phyloP scores from a whole-genome alignment of 306 rosid species.

The Dryas drummondii region DNA sequence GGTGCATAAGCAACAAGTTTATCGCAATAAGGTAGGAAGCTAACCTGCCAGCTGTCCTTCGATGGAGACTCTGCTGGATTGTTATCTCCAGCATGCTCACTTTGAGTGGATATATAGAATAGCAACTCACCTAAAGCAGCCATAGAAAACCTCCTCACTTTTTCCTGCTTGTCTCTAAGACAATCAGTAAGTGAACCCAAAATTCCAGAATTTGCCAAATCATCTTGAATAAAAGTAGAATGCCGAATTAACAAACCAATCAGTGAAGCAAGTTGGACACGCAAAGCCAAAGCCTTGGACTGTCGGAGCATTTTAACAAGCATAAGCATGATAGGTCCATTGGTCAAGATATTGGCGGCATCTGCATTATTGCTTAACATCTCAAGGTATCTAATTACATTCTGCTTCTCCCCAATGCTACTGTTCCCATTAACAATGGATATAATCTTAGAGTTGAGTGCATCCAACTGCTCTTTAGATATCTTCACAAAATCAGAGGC shows the following conservation, averaged over 20 bases:
- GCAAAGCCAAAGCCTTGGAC: slow-evolving; percentile 78
- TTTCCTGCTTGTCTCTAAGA: slow-evolving; percentile 93
- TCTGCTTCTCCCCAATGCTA: slow-evolving; percentile 84
- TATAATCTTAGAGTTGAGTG: slow-evolving; percentile 54
- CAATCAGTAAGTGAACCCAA: slow-evolving; percentile 83
- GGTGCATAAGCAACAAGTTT: slow-evolving; percentile 23
- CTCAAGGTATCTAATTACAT: slow-evolving; percentile 85
- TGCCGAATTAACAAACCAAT: slow-evolving; percentile 91
- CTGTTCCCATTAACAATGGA: slow-evolving; percentile 69
- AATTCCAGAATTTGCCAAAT: slow-evolving; percentile 84
- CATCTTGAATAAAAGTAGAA: slow-evolving; percentile 81
- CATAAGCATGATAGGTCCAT: slow-evolving; percentile 92
- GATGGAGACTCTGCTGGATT: slow-evolving; percentile 72
- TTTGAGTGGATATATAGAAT: slow-evolving; percentile 89
- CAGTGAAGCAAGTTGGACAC: slow-evolving; percentile 90
- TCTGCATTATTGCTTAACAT: slow-evolving; percentile 86
- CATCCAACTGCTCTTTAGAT: slow-evolving; percentile 76
- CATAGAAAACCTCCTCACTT: slow-evolving; percentile 96
- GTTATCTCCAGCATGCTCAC: slow-evolving; percentile 63
- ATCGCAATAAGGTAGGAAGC: slow-evolving; percentile 30
- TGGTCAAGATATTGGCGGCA: slow-evolving; percentile 92
- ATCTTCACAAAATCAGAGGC: slow-evolving; percentile 79
- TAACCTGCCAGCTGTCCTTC: slow-evolving; percentile 98
- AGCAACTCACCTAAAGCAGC: slow-evolving; percentile 96
- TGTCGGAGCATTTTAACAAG: slow-evolving; percentile 85